Conservation (phyloP, 306 rosid genomes). For the Pyrus pyrifolia region DNA sequence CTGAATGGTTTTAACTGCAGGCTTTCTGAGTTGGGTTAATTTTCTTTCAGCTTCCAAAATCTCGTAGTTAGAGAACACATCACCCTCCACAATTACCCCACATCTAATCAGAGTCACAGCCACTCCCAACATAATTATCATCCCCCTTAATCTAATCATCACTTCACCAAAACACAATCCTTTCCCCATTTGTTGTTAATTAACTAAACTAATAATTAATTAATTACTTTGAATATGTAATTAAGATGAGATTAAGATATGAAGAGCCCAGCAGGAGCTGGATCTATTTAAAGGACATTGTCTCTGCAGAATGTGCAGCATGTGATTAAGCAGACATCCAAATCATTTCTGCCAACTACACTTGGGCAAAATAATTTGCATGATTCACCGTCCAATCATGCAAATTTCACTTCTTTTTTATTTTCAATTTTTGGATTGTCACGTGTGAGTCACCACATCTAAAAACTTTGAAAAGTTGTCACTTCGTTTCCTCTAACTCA, state of each 20-base stretch:
- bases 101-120: conserved; percentile 3
- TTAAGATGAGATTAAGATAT: too few species aligned
- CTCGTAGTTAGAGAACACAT: conserved; percentile 24
- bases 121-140: conserved; percentile 24
- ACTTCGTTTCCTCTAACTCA: too few species aligned
- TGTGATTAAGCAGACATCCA: not conserved
- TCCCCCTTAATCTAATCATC: not conserved
- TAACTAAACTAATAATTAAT: not conserved
- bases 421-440: not conserved
- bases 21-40: conserved; percentile 36
- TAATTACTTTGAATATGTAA: not conserved
- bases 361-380: conserved; percentile 15
- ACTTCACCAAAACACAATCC: not conserved
- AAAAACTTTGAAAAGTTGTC: too few species aligned
- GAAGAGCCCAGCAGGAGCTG: not conserved
- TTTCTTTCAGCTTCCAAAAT: conserved; percentile 41
- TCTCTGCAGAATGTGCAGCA: not conserved
- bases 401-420: conserved; percentile 10
- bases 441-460: not conserved
- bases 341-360: not conserved
- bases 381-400: conserved; percentile 49
- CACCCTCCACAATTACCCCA: conserved; percentile 15
- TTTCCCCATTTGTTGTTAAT: conserved; percentile 8
- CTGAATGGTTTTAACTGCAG: conserved; percentile 43
- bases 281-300: not conserved